Conservation (phyloP, 1,284 basidiomycete genomes). For the Cutaneotrichosporon daszewskae region DNA sequence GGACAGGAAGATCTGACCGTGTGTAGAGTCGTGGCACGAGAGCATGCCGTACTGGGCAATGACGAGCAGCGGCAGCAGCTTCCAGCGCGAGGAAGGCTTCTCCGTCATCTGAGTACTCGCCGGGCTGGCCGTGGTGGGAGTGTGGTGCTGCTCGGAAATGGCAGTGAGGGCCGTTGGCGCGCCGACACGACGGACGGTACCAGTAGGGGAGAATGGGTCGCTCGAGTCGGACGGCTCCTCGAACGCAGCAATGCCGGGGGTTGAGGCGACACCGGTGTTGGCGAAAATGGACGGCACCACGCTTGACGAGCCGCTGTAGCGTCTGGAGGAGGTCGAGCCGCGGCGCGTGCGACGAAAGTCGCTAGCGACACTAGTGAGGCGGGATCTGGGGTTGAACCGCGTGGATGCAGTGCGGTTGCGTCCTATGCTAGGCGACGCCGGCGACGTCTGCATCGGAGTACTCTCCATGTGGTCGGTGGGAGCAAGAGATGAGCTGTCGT, state of each 20-base stretch:
- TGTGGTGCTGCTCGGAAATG: slow-evolving; percentile 32
- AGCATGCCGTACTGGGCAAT: slow-evolving; percentile 47
- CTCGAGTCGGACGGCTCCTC: slow-evolving; percentile 12
- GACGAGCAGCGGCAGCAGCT: slow-evolving; percentile 39
- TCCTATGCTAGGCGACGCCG: slow-evolving; percentile 11
- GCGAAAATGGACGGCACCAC: slow-evolving; percentile 44
- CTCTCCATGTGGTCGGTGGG: slow-evolving; percentile 11
- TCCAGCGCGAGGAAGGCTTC: slow-evolving; percentile 34
- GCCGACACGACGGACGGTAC: slow-evolving; percentile 8
- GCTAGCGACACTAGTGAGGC: slow-evolving; percentile 7
- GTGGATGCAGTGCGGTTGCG: slow-evolving; percentile 2
- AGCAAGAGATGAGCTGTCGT: slow-evolving; percentile 14
- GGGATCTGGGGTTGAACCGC: not conserved
- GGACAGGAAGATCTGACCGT: slow-evolving; percentile 47
- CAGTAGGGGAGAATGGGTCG: slow-evolving; percentile 36
- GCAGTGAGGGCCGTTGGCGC: slow-evolving; percentile 28
- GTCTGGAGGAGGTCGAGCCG: slow-evolving; percentile 29
- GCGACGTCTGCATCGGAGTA: slow-evolving; percentile 7
- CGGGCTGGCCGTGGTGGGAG: slow-evolving; percentile 9
- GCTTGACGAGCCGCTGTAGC: slow-evolving; percentile 41
- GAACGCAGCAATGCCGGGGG: slow-evolving; percentile 26
- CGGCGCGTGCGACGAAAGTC: slow-evolving; percentile 11
- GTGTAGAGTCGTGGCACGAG: slow-evolving; percentile 46
- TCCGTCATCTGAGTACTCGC: slow-evolving; percentile 12
- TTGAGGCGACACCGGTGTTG: slow-evolving; percentile 42